Conservation (phyloP, 2,329 filamentous ascomycete species). For the Capronia americana region DNA sequence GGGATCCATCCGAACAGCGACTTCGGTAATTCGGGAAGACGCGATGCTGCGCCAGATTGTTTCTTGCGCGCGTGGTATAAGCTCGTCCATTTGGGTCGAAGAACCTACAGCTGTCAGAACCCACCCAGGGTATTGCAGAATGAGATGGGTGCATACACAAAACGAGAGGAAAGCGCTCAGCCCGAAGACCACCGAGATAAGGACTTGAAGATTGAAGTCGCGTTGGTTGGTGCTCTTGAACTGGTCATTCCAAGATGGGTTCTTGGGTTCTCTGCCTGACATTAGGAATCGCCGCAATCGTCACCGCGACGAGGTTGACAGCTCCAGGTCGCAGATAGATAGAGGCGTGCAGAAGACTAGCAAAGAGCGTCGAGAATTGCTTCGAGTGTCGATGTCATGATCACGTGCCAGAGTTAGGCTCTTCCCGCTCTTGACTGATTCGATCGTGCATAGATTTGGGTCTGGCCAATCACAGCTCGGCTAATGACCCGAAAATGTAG, state of each 20-base stretch:
- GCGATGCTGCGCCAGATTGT: slow-evolving; percentile 67
- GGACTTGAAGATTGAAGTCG: slow-evolving; percentile 53
- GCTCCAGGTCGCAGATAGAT: background rate
- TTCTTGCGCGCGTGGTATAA: slow-evolving; percentile 89
- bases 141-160: slow-evolving; percentile 47
- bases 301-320: background rate
- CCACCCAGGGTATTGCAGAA: background rate
- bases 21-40: slow-evolving; percentile 79
- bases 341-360: too few relatives aligned
- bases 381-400: background rate
- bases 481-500: slow-evolving; percentile 29
- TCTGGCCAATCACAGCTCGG: slow-evolving; percentile 24
- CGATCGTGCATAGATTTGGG: slow-evolving; percentile 5
- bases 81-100: slow-evolving; percentile 88
- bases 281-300: slow-evolving; percentile 15
- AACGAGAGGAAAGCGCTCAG: slow-evolving; percentile 54
- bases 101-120: slow-evolving; percentile 59
- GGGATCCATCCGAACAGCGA: slow-evolving; percentile 94
- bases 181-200: slow-evolving; percentile 52
- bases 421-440: background rate
- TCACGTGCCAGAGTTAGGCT: background rate
- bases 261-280: slow-evolving; percentile 29
- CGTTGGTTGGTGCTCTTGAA: slow-evolving; percentile 39
- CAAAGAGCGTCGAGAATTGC: background rate
- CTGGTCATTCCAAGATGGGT: slow-evolving; percentile 38